Conservation (phyloP, 1,284 basidiomycete genomes). For the Chalciporus sp. region DNA sequence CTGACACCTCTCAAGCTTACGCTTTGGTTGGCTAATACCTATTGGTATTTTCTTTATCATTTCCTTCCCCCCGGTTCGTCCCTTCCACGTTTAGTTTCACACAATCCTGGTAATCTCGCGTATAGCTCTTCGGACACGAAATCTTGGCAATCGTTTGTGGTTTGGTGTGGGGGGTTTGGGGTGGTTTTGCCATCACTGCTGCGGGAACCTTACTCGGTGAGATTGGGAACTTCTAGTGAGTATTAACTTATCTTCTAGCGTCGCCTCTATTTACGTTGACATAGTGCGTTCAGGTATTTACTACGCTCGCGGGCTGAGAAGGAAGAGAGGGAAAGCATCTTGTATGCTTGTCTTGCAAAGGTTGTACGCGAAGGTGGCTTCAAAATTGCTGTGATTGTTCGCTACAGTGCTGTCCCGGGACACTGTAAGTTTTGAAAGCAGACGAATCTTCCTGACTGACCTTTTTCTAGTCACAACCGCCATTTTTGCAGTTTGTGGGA, state of each 20-base stretch:
- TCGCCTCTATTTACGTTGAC: conserved; percentile 1
- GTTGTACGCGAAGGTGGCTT: conserved; percentile 72
- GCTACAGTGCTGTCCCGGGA: conserved; percentile 67
- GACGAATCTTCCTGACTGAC: neutral
- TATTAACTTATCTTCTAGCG: conserved; percentile 2
- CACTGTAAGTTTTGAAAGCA: conserved; percentile 42
- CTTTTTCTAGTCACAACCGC: conserved; percentile 51
- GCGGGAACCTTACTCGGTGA: conserved; percentile 53
- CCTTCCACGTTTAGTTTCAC: neutral
- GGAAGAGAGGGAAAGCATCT: conserved; percentile 56
- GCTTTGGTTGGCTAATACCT: conserved; percentile 79
- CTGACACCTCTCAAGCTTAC: conserved; percentile 33
- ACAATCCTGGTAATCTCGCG: conserved; percentile 3
- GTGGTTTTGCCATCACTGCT: conserved; percentile 51
- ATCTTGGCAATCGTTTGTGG: conserved; percentile 56
- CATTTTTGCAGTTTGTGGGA: conserved; percentile 68
- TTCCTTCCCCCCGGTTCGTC: conserved; percentile 71
- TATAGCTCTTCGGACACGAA: conserved; percentile 46
- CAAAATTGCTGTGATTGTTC: conserved; percentile 57
- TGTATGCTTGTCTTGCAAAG: conserved; percentile 64
- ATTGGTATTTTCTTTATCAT: conserved; percentile 79
- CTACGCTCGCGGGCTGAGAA: conserved; percentile 52
- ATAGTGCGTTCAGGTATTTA: conserved; percentile 50
- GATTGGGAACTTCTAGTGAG: conserved; percentile 54
- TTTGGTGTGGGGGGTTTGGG: conserved; percentile 52